Evolutionary conservation across 2,329 filamentous ascomycete species (phyloP).

Genomic region (Penicillium sp.): DNA sequence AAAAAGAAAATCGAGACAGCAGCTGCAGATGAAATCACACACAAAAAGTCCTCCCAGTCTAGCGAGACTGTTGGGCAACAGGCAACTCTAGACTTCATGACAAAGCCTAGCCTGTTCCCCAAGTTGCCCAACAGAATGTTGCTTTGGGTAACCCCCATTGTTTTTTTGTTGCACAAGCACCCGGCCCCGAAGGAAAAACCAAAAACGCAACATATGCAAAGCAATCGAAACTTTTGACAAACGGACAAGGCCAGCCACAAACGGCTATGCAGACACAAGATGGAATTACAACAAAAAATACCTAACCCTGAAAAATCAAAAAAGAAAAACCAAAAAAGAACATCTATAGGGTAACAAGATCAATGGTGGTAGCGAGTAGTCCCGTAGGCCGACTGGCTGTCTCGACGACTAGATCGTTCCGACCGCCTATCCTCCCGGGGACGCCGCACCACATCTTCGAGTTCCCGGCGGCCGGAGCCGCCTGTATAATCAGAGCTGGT

Average conservation of each 20-base stretch:
- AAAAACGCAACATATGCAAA: slow-evolving; percentile 1
- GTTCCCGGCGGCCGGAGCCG: slow-evolving; percentile 29
- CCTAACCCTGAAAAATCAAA: slow-evolving; percentile 1
- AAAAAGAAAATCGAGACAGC: slow-evolving; percentile 14
- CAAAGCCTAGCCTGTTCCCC: background rate
- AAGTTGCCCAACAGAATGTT: background rate
- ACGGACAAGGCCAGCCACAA: slow-evolving; percentile 8
- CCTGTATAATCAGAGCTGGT: slow-evolving; percentile 32
- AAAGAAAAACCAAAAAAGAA: background rate
- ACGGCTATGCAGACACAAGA: slow-evolving; percentile 8
- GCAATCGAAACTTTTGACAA: slow-evolving; percentile 20
- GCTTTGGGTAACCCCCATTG: slow-evolving; percentile 2
- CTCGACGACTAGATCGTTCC: slow-evolving; percentile 38
- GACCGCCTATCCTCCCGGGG: slow-evolving; percentile 35
- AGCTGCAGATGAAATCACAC: slow-evolving; percentile 21
- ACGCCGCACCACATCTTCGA: slow-evolving; percentile 33
- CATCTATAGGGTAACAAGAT: background rate
- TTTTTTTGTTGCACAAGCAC: slow-evolving; percentile 19
- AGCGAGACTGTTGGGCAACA: background rate
- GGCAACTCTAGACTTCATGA: background rate
- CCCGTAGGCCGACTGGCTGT: slow-evolving; percentile 39
- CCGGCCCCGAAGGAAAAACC: slow-evolving; percentile 5
- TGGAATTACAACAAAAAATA: slow-evolving; percentile 9
- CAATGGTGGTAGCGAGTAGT: slow-evolving; percentile 14
- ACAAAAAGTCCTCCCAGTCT: slow-evolving; percentile 22